Conservation (phyloP, 257 asterid species). For the Cruciata laevipes region DNA sequence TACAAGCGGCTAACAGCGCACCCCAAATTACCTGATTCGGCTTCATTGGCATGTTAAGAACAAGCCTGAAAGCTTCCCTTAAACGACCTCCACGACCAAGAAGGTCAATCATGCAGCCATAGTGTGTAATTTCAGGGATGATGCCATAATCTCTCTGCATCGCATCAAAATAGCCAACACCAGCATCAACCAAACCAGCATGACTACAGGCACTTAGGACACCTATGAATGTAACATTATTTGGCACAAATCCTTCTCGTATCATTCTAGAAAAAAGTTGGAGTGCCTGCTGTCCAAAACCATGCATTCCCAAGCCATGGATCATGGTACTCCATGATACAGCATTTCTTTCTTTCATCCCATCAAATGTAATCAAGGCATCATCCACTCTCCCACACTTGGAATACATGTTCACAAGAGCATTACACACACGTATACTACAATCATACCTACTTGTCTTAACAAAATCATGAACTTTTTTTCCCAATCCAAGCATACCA, state of each 20-base stretch:
- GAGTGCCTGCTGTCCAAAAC: slow-evolving; percentile 57
- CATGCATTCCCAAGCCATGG: slow-evolving; percentile 67
- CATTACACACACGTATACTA: slow-evolving; percentile 43
- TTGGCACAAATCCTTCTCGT: slow-evolving; percentile 50
- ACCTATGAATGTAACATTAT: slow-evolving; percentile 60
- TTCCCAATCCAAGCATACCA: slow-evolving; percentile 62
- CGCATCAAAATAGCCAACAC: slow-evolving; percentile 40
- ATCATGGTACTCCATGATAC: slow-evolving; percentile 82
- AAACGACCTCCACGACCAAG: slow-evolving; percentile 76
- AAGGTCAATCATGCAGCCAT: slow-evolving; percentile 74
- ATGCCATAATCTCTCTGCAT: slow-evolving; percentile 54
- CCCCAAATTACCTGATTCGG: slow-evolving; percentile 69
- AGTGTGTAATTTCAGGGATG: slow-evolving; percentile 61
- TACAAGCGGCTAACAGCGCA: slow-evolving; percentile 70
- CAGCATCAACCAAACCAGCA: slow-evolving; percentile 54
- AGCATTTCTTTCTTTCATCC: slow-evolving; percentile 42
- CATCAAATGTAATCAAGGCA: slow-evolving; percentile 45
- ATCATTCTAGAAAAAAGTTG: slow-evolving; percentile 49
- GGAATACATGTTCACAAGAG: slow-evolving; percentile 75
- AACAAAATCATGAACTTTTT: slow-evolving; percentile 50
- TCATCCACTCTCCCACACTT: slow-evolving; percentile 66
- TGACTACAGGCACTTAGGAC: slow-evolving; percentile 69
- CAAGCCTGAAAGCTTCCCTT: slow-evolving; percentile 54
- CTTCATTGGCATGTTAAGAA: slow-evolving; percentile 62
- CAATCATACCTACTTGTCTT: slow-evolving; percentile 23